A percentile compares a stretch with the other conserved stretches of the same genome.
Evolutionary conservation across 257 asterid genomes (phyloP).

Genomic region (Capsicum baccatum): DNA sequence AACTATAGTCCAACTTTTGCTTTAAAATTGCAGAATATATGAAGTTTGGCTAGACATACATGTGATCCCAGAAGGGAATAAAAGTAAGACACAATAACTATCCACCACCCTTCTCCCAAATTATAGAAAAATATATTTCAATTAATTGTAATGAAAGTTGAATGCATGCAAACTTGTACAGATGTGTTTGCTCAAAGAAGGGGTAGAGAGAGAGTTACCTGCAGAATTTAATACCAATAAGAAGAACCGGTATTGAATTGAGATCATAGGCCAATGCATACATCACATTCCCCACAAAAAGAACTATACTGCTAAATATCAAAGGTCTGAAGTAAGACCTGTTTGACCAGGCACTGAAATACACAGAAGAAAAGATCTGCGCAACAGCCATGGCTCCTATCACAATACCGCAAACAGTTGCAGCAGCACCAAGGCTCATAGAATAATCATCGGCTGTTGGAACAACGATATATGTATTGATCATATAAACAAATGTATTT

Average conservation of each 20-base stretch:
- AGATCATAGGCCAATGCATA: slow-evolving; percentile 93
- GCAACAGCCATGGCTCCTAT: slow-evolving; percentile 99
- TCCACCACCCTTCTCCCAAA: neutral
- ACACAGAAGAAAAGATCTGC: slow-evolving; percentile 93
- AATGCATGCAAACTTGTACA: neutral
- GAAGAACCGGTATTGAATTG: slow-evolving; percentile 68
- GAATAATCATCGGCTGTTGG: slow-evolving; percentile 99
- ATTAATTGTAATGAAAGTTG: neutral
- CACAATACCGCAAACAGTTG: slow-evolving; percentile 95
- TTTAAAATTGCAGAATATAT: neutral
- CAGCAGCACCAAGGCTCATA: slow-evolving; percentile 94
- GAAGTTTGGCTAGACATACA: neutral
- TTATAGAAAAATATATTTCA: neutral
- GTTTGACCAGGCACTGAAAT: slow-evolving; percentile 99
- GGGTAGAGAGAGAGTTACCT: slow-evolving; percentile 62
- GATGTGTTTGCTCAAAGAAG: neutral
- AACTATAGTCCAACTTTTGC: neutral
- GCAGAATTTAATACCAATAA: slow-evolving; percentile 82
- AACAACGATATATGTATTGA: slow-evolving; percentile 92
- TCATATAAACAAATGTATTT: slow-evolving; percentile 95
- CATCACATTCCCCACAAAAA: slow-evolving; percentile 71
- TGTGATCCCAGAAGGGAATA: slow-evolving; percentile 9
- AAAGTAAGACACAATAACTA: slow-evolving; percentile 11
- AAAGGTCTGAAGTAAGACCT: slow-evolving; percentile 84
- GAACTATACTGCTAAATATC: slow-evolving; percentile 89